Evolutionary conservation across 768 basidiomycete genomes (phyloP), one percentile per base, ranked within the genome.

Genomic region (Rhodocollybia butyracea): DNA sequence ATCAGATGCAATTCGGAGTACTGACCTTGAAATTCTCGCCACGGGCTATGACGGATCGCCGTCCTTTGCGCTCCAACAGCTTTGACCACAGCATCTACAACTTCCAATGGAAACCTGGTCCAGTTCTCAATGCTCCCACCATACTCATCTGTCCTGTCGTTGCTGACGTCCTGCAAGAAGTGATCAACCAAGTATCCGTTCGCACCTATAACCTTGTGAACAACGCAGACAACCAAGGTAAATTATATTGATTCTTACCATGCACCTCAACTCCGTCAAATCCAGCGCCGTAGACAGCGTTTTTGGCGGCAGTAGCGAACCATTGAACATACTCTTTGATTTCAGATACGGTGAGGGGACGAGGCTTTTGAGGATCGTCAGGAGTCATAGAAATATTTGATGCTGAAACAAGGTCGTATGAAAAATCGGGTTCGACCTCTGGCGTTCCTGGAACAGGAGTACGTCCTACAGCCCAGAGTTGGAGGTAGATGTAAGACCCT

Each of bases 81-180:
- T 0, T 73, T 64, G 3, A 68, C 70, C 1, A 88, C 68, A 1
- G 80, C 82, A 32, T 79, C 73, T 6, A 82, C 63, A 36, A 86
- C 70, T 57, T 85, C 82, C 5, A 85, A 68, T 0, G 67, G 62
- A 64, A 91, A 89, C 26, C 80, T 73, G 1, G 75, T 70, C 5
- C 89, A 73, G 54, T 79, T 80, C 64, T 85, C 80, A 27, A 88
- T 68, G 42, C 76, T 78, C 2, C 89, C 89, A 0, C 89, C 89
- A 65, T 86, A 91, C 42, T 76, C 69, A 63, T 89, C 87, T 6
- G 77, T 81, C 15, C 86, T 76, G 4, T 74, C 61, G 66, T 89
- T 88, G 32, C 71, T 72, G n/a, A 72, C 63, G 26, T 78, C 72
- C 60, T 86, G 82, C 10, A 84, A 57, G 72, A 89, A 88, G 63